These are phyloP conservation scores for Postia placenta DNA, from an alignment of 768 basidiomycete genomes.

Conservation along the genomic window DNA sequence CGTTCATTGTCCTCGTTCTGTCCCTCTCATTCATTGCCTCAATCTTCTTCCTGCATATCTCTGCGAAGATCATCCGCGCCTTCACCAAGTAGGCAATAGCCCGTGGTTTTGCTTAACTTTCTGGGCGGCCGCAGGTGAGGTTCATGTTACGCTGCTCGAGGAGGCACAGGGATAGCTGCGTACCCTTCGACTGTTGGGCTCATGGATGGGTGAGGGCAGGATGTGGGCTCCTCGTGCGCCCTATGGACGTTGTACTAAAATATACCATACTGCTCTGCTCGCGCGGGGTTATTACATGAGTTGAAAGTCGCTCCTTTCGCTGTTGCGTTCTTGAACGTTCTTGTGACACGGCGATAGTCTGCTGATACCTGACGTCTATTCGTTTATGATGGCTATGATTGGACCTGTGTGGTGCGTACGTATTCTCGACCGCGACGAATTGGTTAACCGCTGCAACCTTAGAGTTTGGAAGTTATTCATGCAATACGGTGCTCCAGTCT, in stretches of 20 bases:
- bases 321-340: too few species aligned
- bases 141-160: background rate
- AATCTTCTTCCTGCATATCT: constrained; percentile 98
- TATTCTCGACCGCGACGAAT: too few species aligned
- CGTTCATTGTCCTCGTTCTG: constrained; percentile 93
- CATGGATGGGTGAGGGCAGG: background rate
- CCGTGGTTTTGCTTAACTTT: background rate
- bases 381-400: too few species aligned
- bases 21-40: constrained; percentile 96
- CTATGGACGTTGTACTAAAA: constrained; percentile 1
- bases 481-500: too few species aligned
- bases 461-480: too few species aligned
- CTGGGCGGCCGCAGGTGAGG: background rate
- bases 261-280: background rate
- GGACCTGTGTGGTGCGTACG: too few species aligned
- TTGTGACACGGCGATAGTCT: too few species aligned
- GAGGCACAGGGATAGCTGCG: background rate
- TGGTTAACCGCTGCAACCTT: too few species aligned
- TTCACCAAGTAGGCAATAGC: constrained; percentile 63
- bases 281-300: background rate
- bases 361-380: too few species aligned
- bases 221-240: background rate
- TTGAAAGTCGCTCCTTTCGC: too few species aligned
- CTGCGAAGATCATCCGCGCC: constrained; percentile 87
- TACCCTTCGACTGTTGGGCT: background rate